Conservation (phyloP, 2,329 filamentous ascomycete species). For the Byssothecium circinans region DNA sequence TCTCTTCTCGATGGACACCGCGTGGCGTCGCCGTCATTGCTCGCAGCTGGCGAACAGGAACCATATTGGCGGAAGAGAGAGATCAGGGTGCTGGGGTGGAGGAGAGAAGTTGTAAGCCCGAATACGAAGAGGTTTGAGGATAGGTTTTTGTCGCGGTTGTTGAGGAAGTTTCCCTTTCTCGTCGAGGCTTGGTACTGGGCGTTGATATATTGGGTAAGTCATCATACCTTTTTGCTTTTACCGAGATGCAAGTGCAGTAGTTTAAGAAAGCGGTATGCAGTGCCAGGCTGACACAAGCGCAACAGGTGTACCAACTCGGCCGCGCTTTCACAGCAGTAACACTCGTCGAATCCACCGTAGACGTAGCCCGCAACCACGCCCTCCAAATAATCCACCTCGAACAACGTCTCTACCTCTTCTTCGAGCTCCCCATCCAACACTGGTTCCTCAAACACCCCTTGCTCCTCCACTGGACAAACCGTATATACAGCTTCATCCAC, state of each 20-base stretch:
- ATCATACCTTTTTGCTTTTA: not conserved
- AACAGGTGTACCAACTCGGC: constrained; percentile 71
- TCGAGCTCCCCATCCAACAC: constrained; percentile 64
- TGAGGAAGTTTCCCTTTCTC: constrained; percentile 70
- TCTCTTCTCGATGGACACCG: constrained; percentile 33
- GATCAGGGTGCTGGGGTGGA: constrained; percentile 51
- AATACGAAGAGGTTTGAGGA: constrained; percentile 64
- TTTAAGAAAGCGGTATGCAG: not conserved
- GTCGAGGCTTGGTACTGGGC: constrained; percentile 79
- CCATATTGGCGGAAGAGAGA: constrained; percentile 55
- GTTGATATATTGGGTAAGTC: constrained; percentile 72
- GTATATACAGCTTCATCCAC: constrained; percentile 75
- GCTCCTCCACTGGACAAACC: constrained; percentile 69
- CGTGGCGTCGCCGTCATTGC: constrained; percentile 46
- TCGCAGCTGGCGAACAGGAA: constrained; percentile 40
- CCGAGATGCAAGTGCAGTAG: not conserved
- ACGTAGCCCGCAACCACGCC: constrained; percentile 69
- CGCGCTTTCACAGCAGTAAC: constrained; percentile 72
- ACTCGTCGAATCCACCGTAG: constrained; percentile 67
- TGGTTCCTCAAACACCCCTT: constrained; percentile 58
- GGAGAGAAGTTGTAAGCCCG: constrained; percentile 57
- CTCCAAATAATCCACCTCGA: constrained; percentile 69
- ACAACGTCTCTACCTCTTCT: constrained; percentile 64
- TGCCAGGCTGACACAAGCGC: not conserved
- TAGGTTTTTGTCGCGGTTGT: constrained; percentile 63